A percentile compares a stretch with the other conserved stretches of the same genome.
Evolutionary conservation across 257 asterid genomes (phyloP).

Genomic region (Nicotiana knightiana): DNA sequence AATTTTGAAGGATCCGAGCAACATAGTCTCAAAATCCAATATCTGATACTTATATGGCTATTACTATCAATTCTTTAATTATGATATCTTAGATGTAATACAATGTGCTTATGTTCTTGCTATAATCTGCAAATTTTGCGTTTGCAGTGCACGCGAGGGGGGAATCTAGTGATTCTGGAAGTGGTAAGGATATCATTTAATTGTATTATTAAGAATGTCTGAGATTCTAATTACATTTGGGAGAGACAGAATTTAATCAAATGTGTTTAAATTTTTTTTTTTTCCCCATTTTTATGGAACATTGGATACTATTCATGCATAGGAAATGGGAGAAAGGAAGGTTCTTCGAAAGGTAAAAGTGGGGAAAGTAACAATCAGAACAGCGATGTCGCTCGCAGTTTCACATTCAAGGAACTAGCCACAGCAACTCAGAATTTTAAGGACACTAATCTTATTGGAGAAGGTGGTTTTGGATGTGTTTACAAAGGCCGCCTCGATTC

Average conservation of each 20-base stretch:
- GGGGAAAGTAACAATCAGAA: constrained; percentile 26
- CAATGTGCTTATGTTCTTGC: neutral
- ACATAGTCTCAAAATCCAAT: neutral
- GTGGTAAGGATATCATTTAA: constrained; percentile 24
- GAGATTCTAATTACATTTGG: neutral
- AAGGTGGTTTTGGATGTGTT: constrained; percentile 87
- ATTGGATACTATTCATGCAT: neutral
- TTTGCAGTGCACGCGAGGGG: constrained; percentile 37
- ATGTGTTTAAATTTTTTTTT: neutral
- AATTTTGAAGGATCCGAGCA: neutral
- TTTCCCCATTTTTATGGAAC: neutral
- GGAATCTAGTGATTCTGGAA: constrained; percentile 26
- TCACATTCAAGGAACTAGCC: constrained; percentile 76
- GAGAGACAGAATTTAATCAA: neutral
- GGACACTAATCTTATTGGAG: constrained; percentile 73
- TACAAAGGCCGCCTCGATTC: constrained; percentile 66
- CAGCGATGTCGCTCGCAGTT: constrained; percentile 57
- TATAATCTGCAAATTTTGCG: constrained; percentile 1
- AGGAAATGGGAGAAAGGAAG: constrained; percentile 38
- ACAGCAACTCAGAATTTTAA: constrained; percentile 64
- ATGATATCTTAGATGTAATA: neutral
- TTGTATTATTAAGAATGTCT: neutral
- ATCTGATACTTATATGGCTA: neutral
- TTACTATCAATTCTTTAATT: neutral
- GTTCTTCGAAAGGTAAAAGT: constrained; percentile 26